A percentile compares a stretch with the other conserved stretches of the same genome.
Conservation (phyloP, 495 filamentous ascomycete species). For the Xylaria nigripes region DNA sequence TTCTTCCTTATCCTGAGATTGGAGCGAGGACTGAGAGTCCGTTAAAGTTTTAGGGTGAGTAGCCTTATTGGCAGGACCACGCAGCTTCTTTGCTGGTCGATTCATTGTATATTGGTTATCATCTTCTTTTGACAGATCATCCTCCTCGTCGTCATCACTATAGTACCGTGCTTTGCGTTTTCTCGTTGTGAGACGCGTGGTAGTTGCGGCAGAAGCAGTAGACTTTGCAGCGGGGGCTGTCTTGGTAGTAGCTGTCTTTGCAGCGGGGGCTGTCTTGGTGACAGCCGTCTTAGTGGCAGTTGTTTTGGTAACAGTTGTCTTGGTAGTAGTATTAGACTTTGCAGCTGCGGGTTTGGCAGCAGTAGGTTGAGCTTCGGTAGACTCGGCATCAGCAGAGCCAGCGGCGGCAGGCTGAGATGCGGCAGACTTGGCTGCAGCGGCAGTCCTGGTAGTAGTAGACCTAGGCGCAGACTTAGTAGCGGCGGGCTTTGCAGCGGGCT, state of each 20-base stretch:
- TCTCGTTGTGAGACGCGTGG: conserved; percentile 12
- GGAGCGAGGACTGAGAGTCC: conserved; percentile 8
- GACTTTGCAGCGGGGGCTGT: background rate
- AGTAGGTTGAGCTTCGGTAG: background rate
- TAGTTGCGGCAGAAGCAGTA: background rate
- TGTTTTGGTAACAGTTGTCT: background rate
- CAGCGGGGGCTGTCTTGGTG: background rate
- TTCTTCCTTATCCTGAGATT: conserved; percentile 3
- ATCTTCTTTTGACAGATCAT: conserved; percentile 20
- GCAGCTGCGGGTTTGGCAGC: background rate
- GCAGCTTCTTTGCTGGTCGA: conserved; percentile 23
- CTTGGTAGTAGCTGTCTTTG: conserved; percentile 6
- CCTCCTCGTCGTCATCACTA: conserved; percentile 32
- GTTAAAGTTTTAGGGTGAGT: conserved; percentile 13
- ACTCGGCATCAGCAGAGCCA: background rate
- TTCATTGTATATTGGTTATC: conserved; percentile 13
- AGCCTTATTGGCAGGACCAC: conserved; percentile 41
- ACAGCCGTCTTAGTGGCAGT: background rate
- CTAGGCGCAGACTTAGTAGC: background rate
- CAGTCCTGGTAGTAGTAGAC: background rate
- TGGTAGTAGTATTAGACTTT: background rate
- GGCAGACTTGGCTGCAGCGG: background rate
- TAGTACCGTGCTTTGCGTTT: conserved; percentile 44
- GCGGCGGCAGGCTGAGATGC: background rate
- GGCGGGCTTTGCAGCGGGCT: background rate